Base-by-base conservation (phyloP, 2,329 filamentous ascomycete genomes). In the Clarireedia sp. region DNA sequence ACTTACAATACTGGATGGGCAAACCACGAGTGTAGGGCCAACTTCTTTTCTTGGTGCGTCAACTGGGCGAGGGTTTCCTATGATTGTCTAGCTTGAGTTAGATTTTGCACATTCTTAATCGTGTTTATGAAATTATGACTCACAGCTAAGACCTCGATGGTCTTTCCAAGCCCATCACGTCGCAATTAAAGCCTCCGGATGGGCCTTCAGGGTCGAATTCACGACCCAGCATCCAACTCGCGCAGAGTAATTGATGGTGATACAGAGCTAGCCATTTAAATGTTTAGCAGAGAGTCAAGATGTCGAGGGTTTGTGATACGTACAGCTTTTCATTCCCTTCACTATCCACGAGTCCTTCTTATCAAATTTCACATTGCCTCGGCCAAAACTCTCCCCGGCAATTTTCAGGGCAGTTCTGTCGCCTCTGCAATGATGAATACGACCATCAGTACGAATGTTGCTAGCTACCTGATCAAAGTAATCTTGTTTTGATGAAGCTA, bases 151-250 rank as follows among this genome's bases (percentile, higher is more conserved):
- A 43, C 21, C 37, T 51, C 38, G 9, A 51, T 2, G 2, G 48
- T 51, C 29, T 51, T 51, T 8, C 48, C 48, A 16, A 51, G 38
- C 5, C 48, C 48, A 51, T 51, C 8, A 23, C 24, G 24, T 51
- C 49, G 24, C 49, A 51, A 9, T 44, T 51, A 8, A 51, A 7
- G 17, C 49, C 49, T 23, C 49, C 49, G 1, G 24, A 21, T 33
- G 49, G 40, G 4, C 49, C 40, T 36, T 23, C 19, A 2, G 49
- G 38, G 3, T 44, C 40, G 14, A 36, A 51, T 10, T 51, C 49
- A 16, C 40, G 24, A 9, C 49, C 14, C 14, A 51, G 3, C 49
- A 51, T 51, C 49, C 49, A 51, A 16, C 26, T 36, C 5, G 38
- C 8, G 14, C 49, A 8, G 10, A 51, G 5, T 2, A 51, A 16